These are phyloP conservation scores for Emiliania huxleyi DNA, from an alignment of 78 protist species.

Conservation along the genomic window DNA sequence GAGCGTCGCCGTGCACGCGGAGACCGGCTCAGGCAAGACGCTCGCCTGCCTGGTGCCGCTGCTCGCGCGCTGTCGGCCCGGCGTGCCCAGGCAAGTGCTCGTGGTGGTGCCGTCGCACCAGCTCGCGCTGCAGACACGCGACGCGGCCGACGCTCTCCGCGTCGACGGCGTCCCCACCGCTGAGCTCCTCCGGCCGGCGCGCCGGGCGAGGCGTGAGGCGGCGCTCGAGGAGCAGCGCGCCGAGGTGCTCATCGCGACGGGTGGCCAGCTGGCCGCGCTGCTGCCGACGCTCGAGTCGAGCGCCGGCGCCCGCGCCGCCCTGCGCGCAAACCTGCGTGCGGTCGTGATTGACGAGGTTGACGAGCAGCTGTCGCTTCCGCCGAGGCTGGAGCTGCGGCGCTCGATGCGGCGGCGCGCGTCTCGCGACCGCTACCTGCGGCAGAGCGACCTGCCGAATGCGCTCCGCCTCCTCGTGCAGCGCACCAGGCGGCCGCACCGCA, in stretches of 20 bases:
- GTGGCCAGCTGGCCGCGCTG: neutral
- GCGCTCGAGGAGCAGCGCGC: neutral
- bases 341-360: neutral
- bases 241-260: neutral
- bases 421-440: neutral
- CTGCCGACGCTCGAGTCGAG: neutral
- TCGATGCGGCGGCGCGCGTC: neutral
- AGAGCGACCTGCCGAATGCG: neutral
- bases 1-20: neutral
- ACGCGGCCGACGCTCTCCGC: neutral
- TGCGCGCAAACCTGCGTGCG: neutral
- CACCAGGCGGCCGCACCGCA: too few species aligned
- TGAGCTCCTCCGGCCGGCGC: neutral
- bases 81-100: neutral
- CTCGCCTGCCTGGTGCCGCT: neutral
- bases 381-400: neutral
- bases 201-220: neutral
- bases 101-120: neutral
- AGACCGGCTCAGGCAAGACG: conserved; percentile 26
- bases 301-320: neutral
- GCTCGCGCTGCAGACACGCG: neutral
- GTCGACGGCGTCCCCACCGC: neutral
- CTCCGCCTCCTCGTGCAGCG: too few species aligned
- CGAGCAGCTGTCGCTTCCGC: neutral
- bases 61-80: neutral